phyloP scores from a whole-genome alignment of 2,329 filamentous ascomycete species.

The Sphaerostilbella broomeana region DNA sequence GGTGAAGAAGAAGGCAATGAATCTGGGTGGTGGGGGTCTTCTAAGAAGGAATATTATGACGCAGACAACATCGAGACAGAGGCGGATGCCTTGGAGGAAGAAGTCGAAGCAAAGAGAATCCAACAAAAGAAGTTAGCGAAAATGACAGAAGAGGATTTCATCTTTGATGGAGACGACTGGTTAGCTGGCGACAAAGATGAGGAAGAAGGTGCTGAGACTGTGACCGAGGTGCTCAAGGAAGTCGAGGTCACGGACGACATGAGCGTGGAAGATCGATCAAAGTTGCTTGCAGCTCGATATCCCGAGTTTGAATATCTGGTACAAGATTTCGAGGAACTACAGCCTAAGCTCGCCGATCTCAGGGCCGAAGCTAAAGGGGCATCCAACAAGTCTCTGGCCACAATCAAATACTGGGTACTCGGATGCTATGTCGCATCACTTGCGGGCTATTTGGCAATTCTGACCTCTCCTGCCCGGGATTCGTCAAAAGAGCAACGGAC shows the following conservation, averaged over 20 bases:
- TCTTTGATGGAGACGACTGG: conserved; percentile 89
- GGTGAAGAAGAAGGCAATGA: conserved; percentile 50
- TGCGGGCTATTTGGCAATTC: conserved; percentile 87
- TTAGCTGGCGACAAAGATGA: conserved; percentile 48
- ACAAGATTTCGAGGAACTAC: conserved; percentile 69
- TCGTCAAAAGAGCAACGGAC: conserved; percentile 48
- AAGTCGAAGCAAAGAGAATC: conserved; percentile 78
- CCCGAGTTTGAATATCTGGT: conserved; percentile 87
- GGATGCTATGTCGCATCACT: conserved; percentile 81
- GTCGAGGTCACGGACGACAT: conserved; percentile 76
- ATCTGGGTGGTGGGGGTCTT: conserved; percentile 76
- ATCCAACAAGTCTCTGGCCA: conserved; percentile 47
- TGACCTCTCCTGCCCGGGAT: conserved; percentile 72
- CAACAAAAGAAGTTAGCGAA: conserved; percentile 86
- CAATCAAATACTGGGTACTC: conserved; percentile 71
- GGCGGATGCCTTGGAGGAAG: conserved; percentile 75
- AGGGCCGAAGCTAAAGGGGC: conserved; percentile 51
- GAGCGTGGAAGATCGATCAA: conserved; percentile 64
- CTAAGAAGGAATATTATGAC: conserved; percentile 87
- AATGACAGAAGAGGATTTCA: conserved; percentile 88
- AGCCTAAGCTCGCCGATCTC: conserved; percentile 55
- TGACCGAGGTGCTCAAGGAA: conserved; percentile 82
- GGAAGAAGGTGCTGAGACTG: conserved; percentile 50
- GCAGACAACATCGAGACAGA: conserved; percentile 66
- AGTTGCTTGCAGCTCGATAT: conserved; percentile 72